Base-by-base conservation (phyloP, 257 asterid species). In the Galeopsis tetrahit region DNA sequence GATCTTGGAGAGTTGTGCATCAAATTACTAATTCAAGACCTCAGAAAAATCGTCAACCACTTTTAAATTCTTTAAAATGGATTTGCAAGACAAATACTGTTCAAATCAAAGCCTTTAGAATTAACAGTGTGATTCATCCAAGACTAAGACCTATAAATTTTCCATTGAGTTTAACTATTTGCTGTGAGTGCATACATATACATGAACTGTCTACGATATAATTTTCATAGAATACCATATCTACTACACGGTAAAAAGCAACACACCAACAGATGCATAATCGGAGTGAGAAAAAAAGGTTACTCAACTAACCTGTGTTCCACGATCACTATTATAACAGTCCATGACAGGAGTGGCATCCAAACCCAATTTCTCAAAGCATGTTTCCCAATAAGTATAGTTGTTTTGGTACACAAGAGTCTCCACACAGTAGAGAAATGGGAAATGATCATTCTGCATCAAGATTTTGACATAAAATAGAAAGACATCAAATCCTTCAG, bases 351-450 rank as follows among this genome's bases (percentile, higher is more conserved):
- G 86, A 68, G 82, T 57, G 56, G 86, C 72, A 81, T 91, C 96
- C 93, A 89, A 86, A 58, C 84, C 84, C 84, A 89, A 44, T 72
- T 85, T 88, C 80, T 80, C 90, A 52, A 80, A 94, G 75, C 99
- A 94, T 40, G 96, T 86, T 43, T 83, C 89, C 99, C 99, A 94
- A 62, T 89, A 66, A 55, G 86, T 78, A 75, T 90, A 87, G 36
- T 88, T 86, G 63, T 79, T 69, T n/a, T 85, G 44, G 78, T 91
- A 86, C 43, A 90, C 85, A 77, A 91, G 86, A 4, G 38, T 85
- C 75, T 94, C 99, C 72, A 91, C 88, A 31, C 99, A 94, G 81
- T 87, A 90, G 75, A 94, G 76, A 79, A 89, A 90, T 17, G 97
- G 97, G 67, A 91, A 91, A 78, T 94, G 83, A 5, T 63, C 89